Base-by-base conservation (phyloP, 2,329 filamentous ascomycete species). In the Cryphonectria carpinicola region DNA sequence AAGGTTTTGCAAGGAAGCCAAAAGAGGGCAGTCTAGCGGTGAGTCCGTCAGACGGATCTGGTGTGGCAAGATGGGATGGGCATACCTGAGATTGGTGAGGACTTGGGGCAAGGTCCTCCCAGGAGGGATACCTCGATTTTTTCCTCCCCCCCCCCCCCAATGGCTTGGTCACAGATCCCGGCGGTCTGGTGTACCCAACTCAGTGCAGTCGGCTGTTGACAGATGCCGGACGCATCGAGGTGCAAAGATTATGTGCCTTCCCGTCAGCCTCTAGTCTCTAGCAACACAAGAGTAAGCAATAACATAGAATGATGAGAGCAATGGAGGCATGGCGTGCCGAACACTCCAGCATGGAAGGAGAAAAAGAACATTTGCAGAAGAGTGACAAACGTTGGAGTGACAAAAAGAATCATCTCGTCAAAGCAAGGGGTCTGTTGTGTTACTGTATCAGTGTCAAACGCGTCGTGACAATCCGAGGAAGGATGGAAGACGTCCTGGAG, bases 231-330 rank as follows among this genome's bases (percentile, higher is more conserved):
- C 58, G 41, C 65, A 61, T 67, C 39, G 68, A 72, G 46, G 65
- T 70, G 65, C 65, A 67, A 70, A 72, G 70, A 72, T 72, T 39
- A 66, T 72, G 70, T 67, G 67, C 58, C 67, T 52, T 67, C 28
- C 70, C 70, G 70, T 46, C 49, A 32, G 35, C 28, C 67, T 70
- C 28, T 49, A 46, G 56, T 49, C 22, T 60, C 32, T 41, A 37
- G 37, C 60, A 46, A 35, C 60, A 58, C 66, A 62, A 61, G 4
- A 52, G 49, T 28, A 49, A 49, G n/a, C 28, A 35, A 28, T 39
- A n/a, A 60, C 49, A 61, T 28, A 13, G n/a, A 64, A 43, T 5
- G 43, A 25, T 35, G 25, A 17, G 52, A 39, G 41, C n/a, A 22
- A 35, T 62, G n/a, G 35, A 54, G 67, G 19, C 41, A 37, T 63